These are phyloP conservation scores for Fusarium caatingaense DNA, from an alignment of 2,329 filamentous ascomycete genomes.

Conservation along the genomic window DNA sequence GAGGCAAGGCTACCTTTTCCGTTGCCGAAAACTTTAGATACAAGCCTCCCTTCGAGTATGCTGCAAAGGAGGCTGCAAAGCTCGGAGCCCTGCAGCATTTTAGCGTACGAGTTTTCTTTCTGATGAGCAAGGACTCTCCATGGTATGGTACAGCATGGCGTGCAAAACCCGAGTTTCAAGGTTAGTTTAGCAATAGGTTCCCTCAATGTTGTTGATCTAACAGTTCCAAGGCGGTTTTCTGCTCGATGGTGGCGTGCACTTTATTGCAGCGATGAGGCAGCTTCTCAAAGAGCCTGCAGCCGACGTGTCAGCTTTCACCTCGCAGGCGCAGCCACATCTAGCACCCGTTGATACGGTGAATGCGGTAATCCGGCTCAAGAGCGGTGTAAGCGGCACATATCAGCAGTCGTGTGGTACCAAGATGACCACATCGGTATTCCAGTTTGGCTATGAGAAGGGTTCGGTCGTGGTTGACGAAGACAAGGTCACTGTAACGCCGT, in stretches of 20 bases:
- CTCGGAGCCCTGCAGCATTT: conserved; percentile 60
- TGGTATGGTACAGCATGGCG: conserved; percentile 71
- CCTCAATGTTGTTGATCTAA: neutral
- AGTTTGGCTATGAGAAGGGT: conserved; percentile 68
- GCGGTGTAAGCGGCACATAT: conserved; percentile 67
- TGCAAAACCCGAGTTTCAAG: conserved; percentile 76
- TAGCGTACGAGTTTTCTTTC: conserved; percentile 51
- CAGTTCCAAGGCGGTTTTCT: conserved; percentile 80
- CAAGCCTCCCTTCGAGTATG: conserved; percentile 65
- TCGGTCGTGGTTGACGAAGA: conserved; percentile 62
- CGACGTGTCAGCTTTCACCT: conserved; percentile 65
- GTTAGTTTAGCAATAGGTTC: conserved; percentile 47
- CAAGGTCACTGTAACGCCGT: conserved; percentile 54
- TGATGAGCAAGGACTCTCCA: conserved; percentile 54
- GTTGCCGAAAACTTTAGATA: conserved; percentile 82
- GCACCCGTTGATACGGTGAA: conserved; percentile 75
- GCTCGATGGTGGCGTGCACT: conserved; percentile 81
- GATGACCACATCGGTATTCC: conserved; percentile 64
- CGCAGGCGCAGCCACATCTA: conserved; percentile 66
- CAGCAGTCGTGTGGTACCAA: conserved; percentile 68
- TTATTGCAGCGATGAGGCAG: conserved; percentile 70
- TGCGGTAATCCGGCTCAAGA: conserved; percentile 65
- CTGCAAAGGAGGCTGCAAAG: conserved; percentile 58
- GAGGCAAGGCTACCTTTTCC: conserved; percentile 58
- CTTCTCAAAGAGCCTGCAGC: conserved; percentile 62